Evolutionary conservation across 2,329 filamentous ascomycete species (phyloP).

Genomic region (Diplodia intermedia): DNA sequence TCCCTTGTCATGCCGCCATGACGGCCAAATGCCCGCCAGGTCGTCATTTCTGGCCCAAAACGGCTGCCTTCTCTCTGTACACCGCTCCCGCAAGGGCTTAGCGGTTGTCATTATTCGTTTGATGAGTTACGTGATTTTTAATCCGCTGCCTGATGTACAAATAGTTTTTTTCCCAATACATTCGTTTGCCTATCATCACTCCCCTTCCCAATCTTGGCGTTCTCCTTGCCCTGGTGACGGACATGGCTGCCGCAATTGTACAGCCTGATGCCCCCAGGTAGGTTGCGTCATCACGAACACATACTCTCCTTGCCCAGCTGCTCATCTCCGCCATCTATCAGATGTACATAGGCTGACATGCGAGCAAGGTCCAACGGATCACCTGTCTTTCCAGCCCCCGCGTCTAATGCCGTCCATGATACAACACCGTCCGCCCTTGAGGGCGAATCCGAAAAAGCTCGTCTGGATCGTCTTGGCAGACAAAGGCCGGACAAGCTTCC

Average conservation of each 20-base stretch:
- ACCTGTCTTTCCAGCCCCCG: not conserved
- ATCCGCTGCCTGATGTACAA: slow-evolving; percentile 7
- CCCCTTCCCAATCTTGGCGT: not conserved
- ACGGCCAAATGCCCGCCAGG: slow-evolving; percentile 22
- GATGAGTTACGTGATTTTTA: slow-evolving; percentile 8
- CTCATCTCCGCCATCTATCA: too few relatives aligned
- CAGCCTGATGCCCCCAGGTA: slow-evolving; percentile 5
- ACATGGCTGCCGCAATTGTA: not conserved
- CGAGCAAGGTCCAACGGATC: not conserved
- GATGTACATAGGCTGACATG: not conserved
- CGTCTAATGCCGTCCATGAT: not conserved
- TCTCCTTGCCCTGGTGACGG: not conserved
- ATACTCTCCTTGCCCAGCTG: not conserved
- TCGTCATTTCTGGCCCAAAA: slow-evolving; percentile 1
- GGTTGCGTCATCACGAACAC: not conserved
- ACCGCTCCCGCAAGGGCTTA: slow-evolving; percentile 20
- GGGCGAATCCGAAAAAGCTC: slow-evolving; percentile 27
- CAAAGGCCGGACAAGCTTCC: slow-evolving; percentile 62
- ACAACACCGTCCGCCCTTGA: slow-evolving; percentile 9
- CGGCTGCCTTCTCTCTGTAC: not conserved
- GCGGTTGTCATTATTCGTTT: slow-evolving; percentile 27
- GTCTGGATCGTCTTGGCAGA: slow-evolving; percentile 64
- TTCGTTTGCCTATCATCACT: not conserved
- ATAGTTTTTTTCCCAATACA: not conserved
- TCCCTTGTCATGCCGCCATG: slow-evolving; percentile 13